A percentile compares a stretch with the other conserved stretches of the same genome.
Conservation (phyloP, 208 protist species). For the Crithidia bombi region DNA sequence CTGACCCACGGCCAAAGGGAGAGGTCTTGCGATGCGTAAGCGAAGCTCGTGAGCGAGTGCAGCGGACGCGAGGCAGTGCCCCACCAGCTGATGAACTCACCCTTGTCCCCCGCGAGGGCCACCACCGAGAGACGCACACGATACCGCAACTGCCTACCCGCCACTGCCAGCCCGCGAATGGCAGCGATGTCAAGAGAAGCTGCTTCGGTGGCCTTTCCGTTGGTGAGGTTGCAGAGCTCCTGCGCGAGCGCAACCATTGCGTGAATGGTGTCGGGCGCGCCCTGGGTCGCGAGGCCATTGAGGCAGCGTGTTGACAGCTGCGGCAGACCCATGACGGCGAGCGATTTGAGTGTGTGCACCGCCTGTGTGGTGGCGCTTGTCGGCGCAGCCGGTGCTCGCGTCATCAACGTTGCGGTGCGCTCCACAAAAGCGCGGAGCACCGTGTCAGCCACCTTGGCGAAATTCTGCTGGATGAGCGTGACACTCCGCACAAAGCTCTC, state of each 20-base stretch:
- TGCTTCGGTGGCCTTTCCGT: neutral
- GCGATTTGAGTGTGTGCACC: conserved; percentile 30
- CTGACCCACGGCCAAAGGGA: conserved; percentile 23
- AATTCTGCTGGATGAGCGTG: conserved; percentile 32
- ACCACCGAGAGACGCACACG: conserved; percentile 7
- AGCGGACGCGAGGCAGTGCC: neutral
- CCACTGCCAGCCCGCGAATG: conserved; percentile 4
- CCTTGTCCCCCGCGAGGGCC: neutral
- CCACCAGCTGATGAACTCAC: conserved; percentile 5
- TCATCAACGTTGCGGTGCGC: conserved; percentile 22
- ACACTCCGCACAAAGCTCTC: conserved; percentile 30
- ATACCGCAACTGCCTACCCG: conserved; percentile 3
- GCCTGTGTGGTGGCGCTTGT: conserved; percentile 21
- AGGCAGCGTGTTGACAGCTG: conserved; percentile 25
- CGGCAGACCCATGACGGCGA: conserved; percentile 39
- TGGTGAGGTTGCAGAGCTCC: neutral
- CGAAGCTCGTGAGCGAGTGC: neutral
- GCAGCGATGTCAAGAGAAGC: conserved; percentile 8
- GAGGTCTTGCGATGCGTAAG: conserved; percentile 4
- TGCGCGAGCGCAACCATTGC: conserved; percentile 3
- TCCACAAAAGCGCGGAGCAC: conserved; percentile 76
- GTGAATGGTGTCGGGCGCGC: conserved; percentile 7
- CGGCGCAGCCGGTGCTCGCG: neutral
- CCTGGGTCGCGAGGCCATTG: conserved; percentile 24
- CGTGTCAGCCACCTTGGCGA: conserved; percentile 33